Percentiles rank a stretch among this genome's conserved stretches.
phyloP scores from a whole-genome alignment of 345 rosid genomes.

The Eucalyptus leucophloia region DNA sequence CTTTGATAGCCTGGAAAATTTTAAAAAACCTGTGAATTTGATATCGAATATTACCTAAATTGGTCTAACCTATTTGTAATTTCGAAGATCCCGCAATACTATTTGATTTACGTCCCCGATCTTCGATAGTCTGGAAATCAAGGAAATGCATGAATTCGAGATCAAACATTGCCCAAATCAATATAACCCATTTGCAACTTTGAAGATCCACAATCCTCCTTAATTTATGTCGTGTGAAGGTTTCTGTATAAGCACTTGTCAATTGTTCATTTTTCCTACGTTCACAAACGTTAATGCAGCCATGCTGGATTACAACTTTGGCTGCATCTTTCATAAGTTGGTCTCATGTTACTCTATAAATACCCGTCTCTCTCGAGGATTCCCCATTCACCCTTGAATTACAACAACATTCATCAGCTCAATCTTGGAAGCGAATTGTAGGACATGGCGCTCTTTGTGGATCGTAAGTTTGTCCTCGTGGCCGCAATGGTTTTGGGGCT shows the following conservation, averaged over 20 bases:
- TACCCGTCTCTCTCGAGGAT: not conserved
- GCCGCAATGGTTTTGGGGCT: not conserved
- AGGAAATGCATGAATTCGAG: no score
- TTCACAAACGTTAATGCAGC: not conserved
- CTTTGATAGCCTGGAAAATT: no score
- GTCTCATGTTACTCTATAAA: not conserved
- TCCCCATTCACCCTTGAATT: not conserved
- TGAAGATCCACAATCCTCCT: no score
- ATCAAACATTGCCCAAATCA: no score
- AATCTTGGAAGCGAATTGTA: not conserved
- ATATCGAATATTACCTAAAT: no score
- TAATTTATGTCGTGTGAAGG: no score
- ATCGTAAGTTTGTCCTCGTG: not conserved
- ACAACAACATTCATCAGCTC: not conserved
- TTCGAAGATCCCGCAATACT: no score
- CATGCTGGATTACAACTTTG: not conserved
- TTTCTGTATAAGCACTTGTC: no score
- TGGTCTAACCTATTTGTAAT: no score
- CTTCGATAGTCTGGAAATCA: no score
- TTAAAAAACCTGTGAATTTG: not conserved
- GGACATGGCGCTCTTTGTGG: not conserved
- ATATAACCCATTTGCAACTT: no score
- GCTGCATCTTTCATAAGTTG: not conserved
- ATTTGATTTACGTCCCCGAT: no score
- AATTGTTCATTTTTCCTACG: not conserved